Evolutionary conservation across 495 filamentous ascomycete species (phyloP).

Genomic region (Lasiosphaeris hirsuta): DNA sequence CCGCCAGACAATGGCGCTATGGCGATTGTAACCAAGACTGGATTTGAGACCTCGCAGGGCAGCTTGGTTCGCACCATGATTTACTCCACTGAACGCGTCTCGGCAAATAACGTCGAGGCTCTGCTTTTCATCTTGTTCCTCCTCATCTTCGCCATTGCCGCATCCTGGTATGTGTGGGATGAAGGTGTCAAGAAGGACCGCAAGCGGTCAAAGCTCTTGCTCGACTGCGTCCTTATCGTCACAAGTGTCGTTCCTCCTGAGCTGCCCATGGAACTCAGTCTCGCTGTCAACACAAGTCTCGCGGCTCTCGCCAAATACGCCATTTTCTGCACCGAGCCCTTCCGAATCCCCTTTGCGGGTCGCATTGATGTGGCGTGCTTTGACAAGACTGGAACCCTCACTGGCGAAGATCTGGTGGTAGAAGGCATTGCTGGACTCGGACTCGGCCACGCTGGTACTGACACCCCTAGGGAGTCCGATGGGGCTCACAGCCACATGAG

Average conservation of each 20-base stretch:
- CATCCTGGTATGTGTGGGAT: conserved; percentile 99
- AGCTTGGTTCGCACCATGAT: conserved; percentile 99
- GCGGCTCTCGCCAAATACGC: conserved; percentile 90
- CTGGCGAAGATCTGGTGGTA: conserved; percentile 94
- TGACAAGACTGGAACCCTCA: conserved; percentile 97
- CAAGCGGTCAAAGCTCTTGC: conserved; percentile 92
- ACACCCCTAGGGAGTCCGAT: conserved; percentile 63
- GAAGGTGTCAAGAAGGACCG: conserved; percentile 90
- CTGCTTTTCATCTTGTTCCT: conserved; percentile 96
- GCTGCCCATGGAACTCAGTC: conserved; percentile 94
- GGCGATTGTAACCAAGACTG: conserved; percentile 93
- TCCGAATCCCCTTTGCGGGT: conserved; percentile 97
- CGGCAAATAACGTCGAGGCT: conserved; percentile 93
- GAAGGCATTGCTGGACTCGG: conserved; percentile 92
- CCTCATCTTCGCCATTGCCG: conserved; percentile 91
- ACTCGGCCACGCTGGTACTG: conserved; percentile 61
- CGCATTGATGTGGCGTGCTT: conserved; percentile 97
- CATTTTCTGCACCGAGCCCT: conserved; percentile 98
- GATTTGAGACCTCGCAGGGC: conserved; percentile 97
- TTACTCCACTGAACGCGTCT: conserved; percentile 97
- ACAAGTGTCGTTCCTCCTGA: conserved; percentile 97
- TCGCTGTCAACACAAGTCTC: conserved; percentile 98
- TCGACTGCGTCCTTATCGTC: conserved; percentile 96
- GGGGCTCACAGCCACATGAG: conserved; percentile 74
- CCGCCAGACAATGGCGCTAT: conserved; percentile 90